Conservation (phyloP, 371 early-diverging fungal genomes). For the Apophysomyces trapeziformis region DNA sequence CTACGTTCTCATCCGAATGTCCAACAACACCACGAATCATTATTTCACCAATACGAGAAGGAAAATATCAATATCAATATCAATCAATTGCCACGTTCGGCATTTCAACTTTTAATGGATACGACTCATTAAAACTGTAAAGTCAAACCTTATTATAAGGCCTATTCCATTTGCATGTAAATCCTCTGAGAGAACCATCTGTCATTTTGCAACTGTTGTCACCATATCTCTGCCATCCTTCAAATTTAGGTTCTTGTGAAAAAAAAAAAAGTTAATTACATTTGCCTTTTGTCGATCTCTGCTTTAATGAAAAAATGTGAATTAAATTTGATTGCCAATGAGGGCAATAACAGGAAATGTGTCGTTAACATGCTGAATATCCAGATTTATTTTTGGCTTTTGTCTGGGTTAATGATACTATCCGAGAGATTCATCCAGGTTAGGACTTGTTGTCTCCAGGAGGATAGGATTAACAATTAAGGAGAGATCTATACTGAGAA, state of each 20-base stretch:
- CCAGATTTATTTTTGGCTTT: too few species aligned
- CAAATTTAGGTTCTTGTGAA: neutral
- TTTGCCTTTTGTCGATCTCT: too few species aligned
- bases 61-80: neutral
- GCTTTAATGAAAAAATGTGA: too few species aligned
- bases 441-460: too few species aligned
- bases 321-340: too few species aligned
- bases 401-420: too few species aligned
- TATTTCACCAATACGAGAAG: conserved; percentile 6
- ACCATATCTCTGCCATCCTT: too few species aligned
- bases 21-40: conserved; percentile 3
- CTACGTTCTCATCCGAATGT: conserved; percentile 9
- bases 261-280: too few species aligned
- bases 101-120: neutral
- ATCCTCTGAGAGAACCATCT: neutral
- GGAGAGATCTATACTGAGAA: neutral
- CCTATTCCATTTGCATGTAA: conserved; percentile 4
- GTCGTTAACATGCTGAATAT: too few species aligned
- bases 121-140: conserved; percentile 8
- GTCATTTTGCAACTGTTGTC: neutral
- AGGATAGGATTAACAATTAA: neutral
- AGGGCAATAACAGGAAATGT: too few species aligned
- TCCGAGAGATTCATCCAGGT: too few species aligned
- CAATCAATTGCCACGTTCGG: neutral
- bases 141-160: neutral